These are phyloP conservation scores for Vigna angularis DNA, from an alignment of 306 rosid species.

Conservation along the genomic window DNA sequence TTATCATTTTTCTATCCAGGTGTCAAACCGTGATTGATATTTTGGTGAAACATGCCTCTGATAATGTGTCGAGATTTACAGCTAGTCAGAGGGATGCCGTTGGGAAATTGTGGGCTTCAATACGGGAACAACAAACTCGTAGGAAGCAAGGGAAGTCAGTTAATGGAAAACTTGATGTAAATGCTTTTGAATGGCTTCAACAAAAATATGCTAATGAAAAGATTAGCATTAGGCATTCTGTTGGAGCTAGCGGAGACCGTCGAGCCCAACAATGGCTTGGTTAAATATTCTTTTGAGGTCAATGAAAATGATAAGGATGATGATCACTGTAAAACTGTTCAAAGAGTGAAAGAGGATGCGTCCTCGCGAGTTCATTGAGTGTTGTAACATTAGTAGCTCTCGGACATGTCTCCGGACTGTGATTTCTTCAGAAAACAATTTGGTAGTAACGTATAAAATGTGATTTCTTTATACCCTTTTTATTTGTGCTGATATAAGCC, in stretches of 20 bases:
- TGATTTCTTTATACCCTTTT: neutral
- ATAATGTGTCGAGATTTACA: constrained; percentile 80
- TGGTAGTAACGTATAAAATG: constrained; percentile 25
- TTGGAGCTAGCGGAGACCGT: constrained; percentile 85
- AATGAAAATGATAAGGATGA: neutral
- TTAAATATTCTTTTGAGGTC: constrained; percentile 49
- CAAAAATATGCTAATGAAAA: constrained; percentile 83
- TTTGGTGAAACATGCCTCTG: constrained; percentile 85
- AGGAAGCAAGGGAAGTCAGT: constrained; percentile 90
- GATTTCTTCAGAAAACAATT: constrained; percentile 6
- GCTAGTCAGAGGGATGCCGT: constrained; percentile 80
- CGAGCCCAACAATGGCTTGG: constrained; percentile 96
- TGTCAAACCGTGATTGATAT: constrained; percentile 97
- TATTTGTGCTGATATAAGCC: neutral
- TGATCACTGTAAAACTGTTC: constrained; percentile 8
- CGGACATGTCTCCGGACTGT: constrained; percentile 12
- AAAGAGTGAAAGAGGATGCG: neutral
- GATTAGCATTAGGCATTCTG: constrained; percentile 91
- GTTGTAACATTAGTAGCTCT: constrained; percentile 39
- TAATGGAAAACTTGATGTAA: constrained; percentile 90
- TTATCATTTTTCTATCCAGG: constrained; percentile 55
- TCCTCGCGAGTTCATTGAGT: neutral
- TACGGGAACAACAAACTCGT: constrained; percentile 77
- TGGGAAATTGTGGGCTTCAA: constrained; percentile 84
- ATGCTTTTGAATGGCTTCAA: constrained; percentile 90